A percentile compares a stretch with the other conserved stretches of the same genome.
Evolutionary conservation across 139 green algal genomes (phyloP).

Genomic region (Klebsormidium nitens): DNA sequence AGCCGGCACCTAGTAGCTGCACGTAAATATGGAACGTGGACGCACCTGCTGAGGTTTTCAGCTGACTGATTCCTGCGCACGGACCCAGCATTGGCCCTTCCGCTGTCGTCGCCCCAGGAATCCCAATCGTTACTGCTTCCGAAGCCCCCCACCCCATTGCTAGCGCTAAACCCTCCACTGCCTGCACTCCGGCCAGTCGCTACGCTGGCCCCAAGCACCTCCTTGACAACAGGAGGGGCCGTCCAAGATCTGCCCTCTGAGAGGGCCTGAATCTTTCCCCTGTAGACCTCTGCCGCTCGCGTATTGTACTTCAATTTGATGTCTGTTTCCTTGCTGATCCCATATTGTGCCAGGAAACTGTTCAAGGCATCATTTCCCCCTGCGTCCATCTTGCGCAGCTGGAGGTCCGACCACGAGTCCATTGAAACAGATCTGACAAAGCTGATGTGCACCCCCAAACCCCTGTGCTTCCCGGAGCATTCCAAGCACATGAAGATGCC

Average conservation of each 20-base stretch:
- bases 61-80: constrained; percentile 14
- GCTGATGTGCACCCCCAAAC: constrained; percentile 93
- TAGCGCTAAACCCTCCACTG: neutral
- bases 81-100: neutral
- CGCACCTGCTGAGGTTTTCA: no score
- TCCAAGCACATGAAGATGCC: constrained; percentile 98
- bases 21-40: no score
- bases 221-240: constrained; percentile 49
- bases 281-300: constrained; percentile 70
- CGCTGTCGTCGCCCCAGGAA: constrained; percentile 61
- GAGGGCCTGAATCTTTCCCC: constrained; percentile 75
- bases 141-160: constrained; percentile 12
- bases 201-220: neutral
- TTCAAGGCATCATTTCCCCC: constrained; percentile 91
- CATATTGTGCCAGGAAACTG: constrained; percentile 83
- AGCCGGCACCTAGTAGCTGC: no score
- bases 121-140: constrained; percentile 53
- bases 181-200: neutral
- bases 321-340: constrained; percentile 75
- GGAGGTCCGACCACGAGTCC: constrained; percentile 87
- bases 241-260: constrained; percentile 73
- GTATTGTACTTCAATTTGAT: constrained; percentile 95
- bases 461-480: constrained; percentile 89
- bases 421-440: constrained; percentile 97
- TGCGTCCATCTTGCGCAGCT: constrained; percentile 90